phyloP scores from a whole-genome alignment of 106 monocot genomes.

The Platanthera zijinensis region DNA sequence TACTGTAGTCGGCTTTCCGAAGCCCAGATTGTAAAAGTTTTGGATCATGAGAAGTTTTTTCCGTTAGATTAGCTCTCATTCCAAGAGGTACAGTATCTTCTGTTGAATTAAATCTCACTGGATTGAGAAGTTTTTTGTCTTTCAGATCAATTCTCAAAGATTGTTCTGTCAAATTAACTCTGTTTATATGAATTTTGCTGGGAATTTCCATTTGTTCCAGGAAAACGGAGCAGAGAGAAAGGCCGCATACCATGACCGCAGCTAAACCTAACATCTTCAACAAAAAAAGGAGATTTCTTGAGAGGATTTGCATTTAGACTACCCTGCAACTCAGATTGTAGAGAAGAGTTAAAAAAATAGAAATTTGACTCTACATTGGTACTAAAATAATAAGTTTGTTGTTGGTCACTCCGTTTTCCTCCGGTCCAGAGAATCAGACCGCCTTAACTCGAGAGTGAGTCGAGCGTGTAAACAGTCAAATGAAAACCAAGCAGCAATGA shows the following conservation, averaged over 20 bases:
- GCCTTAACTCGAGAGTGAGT: no score
- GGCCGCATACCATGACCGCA: constrained; percentile 22
- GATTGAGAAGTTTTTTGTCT: not conserved
- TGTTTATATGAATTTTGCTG: not conserved
- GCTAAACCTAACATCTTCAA: constrained; percentile 24
- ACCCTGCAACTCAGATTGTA: constrained; percentile 20
- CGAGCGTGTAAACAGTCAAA: no score
- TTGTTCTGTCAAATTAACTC: constrained; percentile 1
- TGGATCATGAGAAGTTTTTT: not conserved
- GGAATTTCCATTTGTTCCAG: constrained; percentile 21
- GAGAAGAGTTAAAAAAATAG: no score
- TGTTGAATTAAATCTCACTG: not conserved
- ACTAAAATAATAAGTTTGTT: no score
- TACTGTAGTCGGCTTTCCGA: not conserved
- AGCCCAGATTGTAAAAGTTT: not conserved
- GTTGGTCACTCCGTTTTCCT: no score
- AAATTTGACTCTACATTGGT: no score
- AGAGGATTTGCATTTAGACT: constrained; percentile 21
- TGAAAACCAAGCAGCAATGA: no score
- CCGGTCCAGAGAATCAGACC: no score
- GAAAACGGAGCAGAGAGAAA: constrained; percentile 34
- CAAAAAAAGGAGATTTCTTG: constrained; percentile 26
- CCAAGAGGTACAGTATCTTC: not conserved
- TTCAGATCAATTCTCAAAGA: not conserved
- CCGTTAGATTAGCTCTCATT: not conserved